These are phyloP conservation scores for Urochloa ruziziensis DNA, from an alignment of 176 grass and related monocot species.

Conservation along the genomic window DNA sequence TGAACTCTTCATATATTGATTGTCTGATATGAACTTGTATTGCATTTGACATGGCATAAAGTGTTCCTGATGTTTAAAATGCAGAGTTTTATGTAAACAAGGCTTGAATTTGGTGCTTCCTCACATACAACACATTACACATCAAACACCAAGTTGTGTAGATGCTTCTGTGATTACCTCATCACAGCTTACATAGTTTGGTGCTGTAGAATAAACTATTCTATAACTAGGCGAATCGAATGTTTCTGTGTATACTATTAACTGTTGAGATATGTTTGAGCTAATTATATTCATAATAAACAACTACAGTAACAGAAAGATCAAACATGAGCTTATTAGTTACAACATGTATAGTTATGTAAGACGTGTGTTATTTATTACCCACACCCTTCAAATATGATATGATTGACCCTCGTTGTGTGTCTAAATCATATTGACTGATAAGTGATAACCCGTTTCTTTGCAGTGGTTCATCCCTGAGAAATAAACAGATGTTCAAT, in stretches of 20 bases:
- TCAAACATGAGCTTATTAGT: not conserved
- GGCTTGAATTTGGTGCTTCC: not conserved
- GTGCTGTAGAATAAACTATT: not conserved
- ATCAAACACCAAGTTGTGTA: not conserved
- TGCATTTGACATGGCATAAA: not conserved
- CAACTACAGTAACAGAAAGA: not conserved
- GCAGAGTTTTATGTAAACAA: not conserved
- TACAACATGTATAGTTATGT: not conserved
- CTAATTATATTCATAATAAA: not conserved
- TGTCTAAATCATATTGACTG: not conserved
- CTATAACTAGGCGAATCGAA: not conserved
- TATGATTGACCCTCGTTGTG: not conserved
- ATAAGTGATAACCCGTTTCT: conserved; percentile 30
- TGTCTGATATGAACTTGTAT: not conserved
- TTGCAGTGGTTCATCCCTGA: conserved; percentile 86
- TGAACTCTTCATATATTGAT: not conserved
- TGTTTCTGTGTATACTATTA: not conserved
- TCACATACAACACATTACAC: not conserved
- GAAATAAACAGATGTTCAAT: conserved; percentile 99
- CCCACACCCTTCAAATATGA: not conserved
- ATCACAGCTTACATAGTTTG: not conserved
- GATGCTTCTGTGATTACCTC: not conserved
- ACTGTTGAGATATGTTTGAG: not conserved
- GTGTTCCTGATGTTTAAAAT: conserved; percentile 14
- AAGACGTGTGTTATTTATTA: not conserved